Base-by-base conservation (phyloP, 2,329 filamentous ascomycete genomes). In the Grosmannia serpens region DNA sequence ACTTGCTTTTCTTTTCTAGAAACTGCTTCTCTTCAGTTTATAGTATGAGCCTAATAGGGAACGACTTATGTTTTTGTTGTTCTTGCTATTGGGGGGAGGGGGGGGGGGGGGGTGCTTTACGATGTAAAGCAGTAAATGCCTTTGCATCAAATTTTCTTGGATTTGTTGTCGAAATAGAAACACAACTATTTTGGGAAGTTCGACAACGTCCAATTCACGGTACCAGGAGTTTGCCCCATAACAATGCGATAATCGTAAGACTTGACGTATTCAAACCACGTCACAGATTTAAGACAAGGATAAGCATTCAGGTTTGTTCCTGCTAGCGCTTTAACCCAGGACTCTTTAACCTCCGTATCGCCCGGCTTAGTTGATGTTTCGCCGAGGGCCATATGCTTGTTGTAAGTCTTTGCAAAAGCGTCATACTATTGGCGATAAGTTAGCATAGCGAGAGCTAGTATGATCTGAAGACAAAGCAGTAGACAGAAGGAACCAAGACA, bases 251-350 rank as follows among this genome's bases (percentile, higher is more conserved):
- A 55, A 17, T 55, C 53, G 20, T 24, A 55, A 24, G 53, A 55
- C n/a, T 55, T 55, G 53, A 29, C 41, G 8, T 47, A 41, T 20
- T 55, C 53, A 47, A 55, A 55, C 53, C 53, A 55, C 13, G 53
- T 55, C 3, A 55, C 53, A 9, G 53, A 55, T 15, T 31, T 46
- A n/a, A 55, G 24, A 41, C 53, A 55, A 26, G 53, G 53, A 24
- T 47, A 55, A 7, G 11, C 53, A 24, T 55, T 55, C 3, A 55
- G 53, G 41, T 55, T 55, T 29, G 53, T 55, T 3, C 53, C 53
- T 2, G 27, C 53, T 15, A 55, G 41, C 3, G 17, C 26, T 20
- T 55, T 55, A 9, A 55, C 41, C 53, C 53, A 55, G 8, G 38
- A 3, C 41, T 55, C 53, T 26, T 55, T 55, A 6, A 33, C 26